Percentiles rank a stretch among this genome's conserved stretches.
Evolutionary conservation across 75 land plant species (phyloP).

Genomic region (Sequoiadendron giganteum): DNA sequence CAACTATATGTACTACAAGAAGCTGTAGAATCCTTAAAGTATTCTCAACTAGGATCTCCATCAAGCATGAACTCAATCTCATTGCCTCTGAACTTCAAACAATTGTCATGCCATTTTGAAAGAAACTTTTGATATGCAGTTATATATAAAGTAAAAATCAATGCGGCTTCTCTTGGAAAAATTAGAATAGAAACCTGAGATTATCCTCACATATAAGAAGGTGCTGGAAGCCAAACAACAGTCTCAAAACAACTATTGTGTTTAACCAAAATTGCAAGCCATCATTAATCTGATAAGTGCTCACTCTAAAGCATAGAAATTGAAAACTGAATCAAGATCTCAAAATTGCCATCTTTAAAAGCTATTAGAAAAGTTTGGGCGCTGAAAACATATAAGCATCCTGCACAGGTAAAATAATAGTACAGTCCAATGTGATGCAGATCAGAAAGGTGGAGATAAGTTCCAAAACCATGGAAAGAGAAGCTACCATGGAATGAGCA

Average conservation of each 20-base stretch:
- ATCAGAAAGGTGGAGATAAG: background rate
- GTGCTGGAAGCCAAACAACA: background rate
- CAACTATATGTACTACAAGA: background rate
- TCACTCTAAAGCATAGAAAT: background rate
- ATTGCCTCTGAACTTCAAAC: background rate
- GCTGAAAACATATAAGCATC: background rate
- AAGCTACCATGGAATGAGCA: background rate
- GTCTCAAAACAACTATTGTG: background rate
- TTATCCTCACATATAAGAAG: background rate
- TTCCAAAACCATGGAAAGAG: background rate
- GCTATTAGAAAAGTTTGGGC: background rate
- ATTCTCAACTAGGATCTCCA: background rate
- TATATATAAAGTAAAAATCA: background rate
- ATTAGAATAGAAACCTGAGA: background rate
- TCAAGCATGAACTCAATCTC: background rate
- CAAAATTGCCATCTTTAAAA: background rate
- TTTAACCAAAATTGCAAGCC: background rate
- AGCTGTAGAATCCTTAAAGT: background rate
- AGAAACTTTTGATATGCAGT: background rate
- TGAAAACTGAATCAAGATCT: background rate
- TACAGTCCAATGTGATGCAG: background rate
- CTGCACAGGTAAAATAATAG: background rate
- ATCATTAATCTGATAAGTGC: background rate
- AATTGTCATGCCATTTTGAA: background rate
- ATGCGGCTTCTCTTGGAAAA: background rate